A percentile compares a stretch with the other conserved stretches of the same genome.
Conservation (phyloP, 495 filamentous ascomycete genomes). For the Penicillium daleae region DNA sequence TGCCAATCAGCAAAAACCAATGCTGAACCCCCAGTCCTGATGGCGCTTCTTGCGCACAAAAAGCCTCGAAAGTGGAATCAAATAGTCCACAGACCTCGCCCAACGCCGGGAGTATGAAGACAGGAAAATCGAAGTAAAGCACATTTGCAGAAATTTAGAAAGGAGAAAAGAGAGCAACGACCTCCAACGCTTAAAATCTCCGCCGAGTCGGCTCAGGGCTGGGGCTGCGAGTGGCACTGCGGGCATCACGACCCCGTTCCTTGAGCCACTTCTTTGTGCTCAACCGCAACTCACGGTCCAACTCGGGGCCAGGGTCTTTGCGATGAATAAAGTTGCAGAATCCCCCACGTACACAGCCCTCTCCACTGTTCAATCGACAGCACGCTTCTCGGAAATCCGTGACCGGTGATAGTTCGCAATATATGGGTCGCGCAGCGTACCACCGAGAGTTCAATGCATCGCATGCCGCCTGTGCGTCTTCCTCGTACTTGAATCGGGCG, state of each 20-base stretch:
- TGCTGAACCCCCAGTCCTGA: slow-evolving; percentile 21
- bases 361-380: slow-evolving; percentile 90
- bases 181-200: slow-evolving; percentile 55
- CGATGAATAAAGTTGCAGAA: slow-evolving; percentile 99
- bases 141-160: slow-evolving; percentile 14
- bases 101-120: slow-evolving; percentile 35
- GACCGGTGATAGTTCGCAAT: slow-evolving; percentile 95
- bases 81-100: slow-evolving; percentile 29
- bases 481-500: slow-evolving; percentile 99
- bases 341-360: slow-evolving; percentile 93
- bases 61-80: slow-evolving; percentile 18
- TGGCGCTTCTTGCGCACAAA: slow-evolving; percentile 25
- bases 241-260: slow-evolving; percentile 79
- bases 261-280: slow-evolving; percentile 96
- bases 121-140: slow-evolving; percentile 17
- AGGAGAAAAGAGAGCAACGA: slow-evolving; percentile 5
- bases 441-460: slow-evolving; percentile 92
- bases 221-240: slow-evolving; percentile 75
- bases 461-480: slow-evolving; percentile 89
- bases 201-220: slow-evolving; percentile 76
- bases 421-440: slow-evolving; percentile 97
- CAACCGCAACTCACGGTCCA: slow-evolving; percentile 86
- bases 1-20: slow-evolving; percentile 27
- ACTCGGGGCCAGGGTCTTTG: slow-evolving; percentile 86
- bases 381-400: slow-evolving; percentile 99